Base-by-base conservation (phyloP, 2,329 filamentous ascomycete genomes). In the Penicillium sclerotiorum region DNA sequence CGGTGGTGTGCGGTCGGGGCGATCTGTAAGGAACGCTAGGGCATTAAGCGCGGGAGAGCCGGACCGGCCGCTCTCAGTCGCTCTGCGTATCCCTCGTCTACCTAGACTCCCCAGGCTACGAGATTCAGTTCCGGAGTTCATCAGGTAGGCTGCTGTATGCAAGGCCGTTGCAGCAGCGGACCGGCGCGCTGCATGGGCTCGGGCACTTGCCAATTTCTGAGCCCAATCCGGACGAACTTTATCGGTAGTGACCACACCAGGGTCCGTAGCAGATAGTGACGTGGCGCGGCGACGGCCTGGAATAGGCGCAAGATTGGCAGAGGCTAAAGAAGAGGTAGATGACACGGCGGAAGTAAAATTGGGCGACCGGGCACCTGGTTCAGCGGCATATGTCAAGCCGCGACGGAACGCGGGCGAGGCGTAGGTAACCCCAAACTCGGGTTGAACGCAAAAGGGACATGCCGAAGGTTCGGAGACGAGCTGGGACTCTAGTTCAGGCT, bases 341-440 rank as follows among this genome's bases (percentile, higher is more conserved):
- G 92, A 95, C 83, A 93, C 90, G 32, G 91, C 89, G 1, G 90
- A 86, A 36, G 76, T 72, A 12, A 77, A 70, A 45, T 72, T 84
- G 41, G 76, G 77, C 54, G 85, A 71, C 13, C 78, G 73, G 56
- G 43, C 75, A 54, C 82, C 76, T 18, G 80, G 12, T 2, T 9
- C 33, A 18, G 20, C 74, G 1, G 83, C 80, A 67, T 93, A 93
- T 1, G 82, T 77, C 25, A 99, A 73, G 1, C 94, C 94, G 56
- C 92, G 81, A 20, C 91, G 86, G 75, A 97, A 97, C 0, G 89
- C 85, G 2, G 94, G 94, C 11, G 91, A 81, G 4, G 93, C 85
- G 69, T 96, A 99, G 0, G 90, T 96, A n/a, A 99, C 88, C 39
- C 94, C 94, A 66, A 97, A 96, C 58, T 99, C 93, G 1, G 90